These are phyloP conservation scores for Panus rudis DNA, from an alignment of 768 basidiomycete species.

Conservation along the genomic window DNA sequence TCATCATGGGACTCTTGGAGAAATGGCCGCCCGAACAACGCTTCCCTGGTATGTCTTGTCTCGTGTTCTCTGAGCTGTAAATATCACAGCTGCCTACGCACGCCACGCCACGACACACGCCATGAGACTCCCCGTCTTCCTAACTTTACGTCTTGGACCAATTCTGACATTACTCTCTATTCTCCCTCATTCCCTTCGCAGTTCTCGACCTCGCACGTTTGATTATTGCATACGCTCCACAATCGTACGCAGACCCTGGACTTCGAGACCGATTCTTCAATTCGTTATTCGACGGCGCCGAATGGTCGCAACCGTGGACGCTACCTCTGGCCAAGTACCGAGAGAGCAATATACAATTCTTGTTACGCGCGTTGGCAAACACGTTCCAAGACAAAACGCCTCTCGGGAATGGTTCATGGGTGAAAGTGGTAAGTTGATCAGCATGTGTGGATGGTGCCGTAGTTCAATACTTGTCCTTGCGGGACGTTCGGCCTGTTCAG, in stretches of 20 bases:
- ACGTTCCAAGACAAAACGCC: slow-evolving; percentile 51
- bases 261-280: slow-evolving; percentile 49
- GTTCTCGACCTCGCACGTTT: slow-evolving; percentile 85
- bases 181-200: slow-evolving; percentile 19
- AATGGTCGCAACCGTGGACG: slow-evolving; percentile 53
- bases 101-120: not conserved
- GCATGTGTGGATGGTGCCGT: not conserved
- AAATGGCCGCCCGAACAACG: slow-evolving; percentile 70
- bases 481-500: slow-evolving; percentile 28
- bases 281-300: slow-evolving; percentile 58
- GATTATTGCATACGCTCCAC: slow-evolving; percentile 56
- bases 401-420: slow-evolving; percentile 42
- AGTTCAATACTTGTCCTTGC: slow-evolving; percentile 2
- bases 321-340: slow-evolving; percentile 57
- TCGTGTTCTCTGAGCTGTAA: not conserved
- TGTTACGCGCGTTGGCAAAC: slow-evolving; percentile 77
- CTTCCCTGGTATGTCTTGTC: slow-evolving; percentile 52
- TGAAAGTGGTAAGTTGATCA: slow-evolving; percentile 35
- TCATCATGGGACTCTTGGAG: slow-evolving; percentile 54
- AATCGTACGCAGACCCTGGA: slow-evolving; percentile 37
- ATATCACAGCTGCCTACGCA: not conserved
- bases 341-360: slow-evolving; percentile 81
- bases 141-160: slow-evolving; percentile 1
- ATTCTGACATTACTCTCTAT: not conserved
- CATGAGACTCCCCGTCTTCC: no score